Evolutionary conservation across 2,329 filamentous ascomycete genomes (phyloP).

Genomic region (Pseudocercospora fijiensis): DNA sequence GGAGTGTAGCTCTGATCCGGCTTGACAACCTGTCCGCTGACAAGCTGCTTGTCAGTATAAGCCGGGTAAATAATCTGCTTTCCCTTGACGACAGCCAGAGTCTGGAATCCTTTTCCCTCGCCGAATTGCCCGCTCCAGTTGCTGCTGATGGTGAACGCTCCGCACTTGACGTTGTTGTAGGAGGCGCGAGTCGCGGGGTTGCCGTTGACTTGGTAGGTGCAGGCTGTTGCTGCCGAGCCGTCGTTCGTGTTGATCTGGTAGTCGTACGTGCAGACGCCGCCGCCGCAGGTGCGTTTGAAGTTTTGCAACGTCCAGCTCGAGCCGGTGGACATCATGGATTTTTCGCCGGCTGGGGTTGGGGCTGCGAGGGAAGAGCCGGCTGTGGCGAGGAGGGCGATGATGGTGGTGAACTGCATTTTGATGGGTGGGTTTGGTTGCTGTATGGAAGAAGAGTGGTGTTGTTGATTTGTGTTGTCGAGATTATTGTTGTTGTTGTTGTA

Average conservation of each 20-base stretch:
- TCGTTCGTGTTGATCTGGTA: slow-evolving; percentile 27
- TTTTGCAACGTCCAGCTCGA: slow-evolving; percentile 25
- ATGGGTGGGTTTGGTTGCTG: slow-evolving; percentile 12
- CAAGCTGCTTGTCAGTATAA: slow-evolving; percentile 27
- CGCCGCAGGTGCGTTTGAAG: slow-evolving; percentile 26
- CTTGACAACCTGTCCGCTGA: slow-evolving; percentile 19
- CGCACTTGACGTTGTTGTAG: slow-evolving; percentile 24
- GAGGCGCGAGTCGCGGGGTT: slow-evolving; percentile 19
- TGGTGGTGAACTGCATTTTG: slow-evolving; percentile 27
- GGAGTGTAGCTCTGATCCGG: slow-evolving; percentile 31
- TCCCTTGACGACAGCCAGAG: slow-evolving; percentile 22
- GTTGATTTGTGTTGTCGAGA: slow-evolving; percentile 4
- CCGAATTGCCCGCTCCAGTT: slow-evolving; percentile 27
- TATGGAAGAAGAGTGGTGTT: background rate
- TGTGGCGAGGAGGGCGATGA: slow-evolving; percentile 21
- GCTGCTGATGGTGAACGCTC: slow-evolving; percentile 22
- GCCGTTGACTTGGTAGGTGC: slow-evolving; percentile 24
- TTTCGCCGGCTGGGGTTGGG: slow-evolving; percentile 8
- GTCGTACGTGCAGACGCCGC: slow-evolving; percentile 22
- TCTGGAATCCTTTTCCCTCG: slow-evolving; percentile 25
- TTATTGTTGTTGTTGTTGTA: slow-evolving; percentile 10
- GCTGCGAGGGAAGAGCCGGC: slow-evolving; percentile 21
- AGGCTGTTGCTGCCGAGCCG: slow-evolving; percentile 15
- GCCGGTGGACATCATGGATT: slow-evolving; percentile 22
- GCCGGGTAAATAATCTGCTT: slow-evolving; percentile 27